Evolutionary conservation across 192 early-diverging fungal species (phyloP).

Genomic region (Backusella tuberculispora): DNA sequence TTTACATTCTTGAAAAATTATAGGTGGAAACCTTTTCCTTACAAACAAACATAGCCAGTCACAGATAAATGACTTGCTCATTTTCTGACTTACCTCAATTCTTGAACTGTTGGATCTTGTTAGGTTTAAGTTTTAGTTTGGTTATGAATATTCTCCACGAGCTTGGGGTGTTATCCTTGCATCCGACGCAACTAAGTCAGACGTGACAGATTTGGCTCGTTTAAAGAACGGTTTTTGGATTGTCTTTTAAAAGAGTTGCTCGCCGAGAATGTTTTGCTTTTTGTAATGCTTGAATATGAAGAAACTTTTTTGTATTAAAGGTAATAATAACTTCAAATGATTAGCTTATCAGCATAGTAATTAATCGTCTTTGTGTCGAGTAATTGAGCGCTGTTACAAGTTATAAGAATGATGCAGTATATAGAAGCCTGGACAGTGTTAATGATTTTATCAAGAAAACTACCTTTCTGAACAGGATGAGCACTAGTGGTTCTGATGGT

Average conservation of each 20-base stretch:
- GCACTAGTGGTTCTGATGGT: neutral
- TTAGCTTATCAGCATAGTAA: neutral
- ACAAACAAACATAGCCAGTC: neutral
- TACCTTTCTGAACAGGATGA: neutral
- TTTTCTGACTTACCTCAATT: conserved; percentile 3
- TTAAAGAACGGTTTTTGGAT: neutral
- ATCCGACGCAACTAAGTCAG: neutral
- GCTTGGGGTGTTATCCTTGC: conserved; percentile 11
- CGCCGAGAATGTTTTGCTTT: conserved; percentile 9
- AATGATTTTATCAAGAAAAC: neutral
- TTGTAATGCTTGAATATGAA: neutral
- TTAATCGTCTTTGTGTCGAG: too few relatives aligned
- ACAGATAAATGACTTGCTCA: neutral
- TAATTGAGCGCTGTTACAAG: too few relatives aligned
- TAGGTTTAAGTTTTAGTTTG: neutral
- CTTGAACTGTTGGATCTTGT: conserved; percentile 14
- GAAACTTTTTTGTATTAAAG: neutral
- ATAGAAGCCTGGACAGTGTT: neutral
- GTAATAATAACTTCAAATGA: neutral
- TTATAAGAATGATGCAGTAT: neutral
- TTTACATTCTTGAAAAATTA: neutral
- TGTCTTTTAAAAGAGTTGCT: conserved; percentile 10
- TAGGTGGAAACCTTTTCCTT: neutral
- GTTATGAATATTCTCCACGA: neutral
- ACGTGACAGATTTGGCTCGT: neutral